phyloP scores from a whole-genome alignment of 2,329 filamentous ascomycete species.

The Hymenoscyphus albidus region DNA sequence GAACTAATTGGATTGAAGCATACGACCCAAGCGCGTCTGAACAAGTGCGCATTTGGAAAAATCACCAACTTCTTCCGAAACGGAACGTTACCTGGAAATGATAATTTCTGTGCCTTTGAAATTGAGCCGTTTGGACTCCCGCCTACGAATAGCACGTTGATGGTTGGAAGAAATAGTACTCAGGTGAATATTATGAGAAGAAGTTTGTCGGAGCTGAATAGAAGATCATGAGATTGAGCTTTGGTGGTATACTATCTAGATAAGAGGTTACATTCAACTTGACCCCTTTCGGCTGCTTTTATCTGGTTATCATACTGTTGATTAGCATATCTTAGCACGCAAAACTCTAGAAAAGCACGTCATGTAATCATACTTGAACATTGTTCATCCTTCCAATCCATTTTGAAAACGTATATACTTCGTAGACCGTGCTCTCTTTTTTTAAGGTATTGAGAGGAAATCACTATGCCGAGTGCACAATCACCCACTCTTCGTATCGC shows the following conservation, averaged over 20 bases:
- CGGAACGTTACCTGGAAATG: neutral
- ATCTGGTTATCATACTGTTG: neutral
- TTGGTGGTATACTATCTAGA: neutral
- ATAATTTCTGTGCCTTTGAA: neutral
- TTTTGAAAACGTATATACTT: neutral
- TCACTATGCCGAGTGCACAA: constrained; percentile 8
- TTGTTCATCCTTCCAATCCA: neutral
- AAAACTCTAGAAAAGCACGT: neutral
- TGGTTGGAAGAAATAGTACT: neutral
- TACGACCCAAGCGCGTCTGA: neutral
- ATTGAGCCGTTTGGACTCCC: neutral
- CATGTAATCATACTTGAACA: neutral
- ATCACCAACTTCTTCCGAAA: neutral
- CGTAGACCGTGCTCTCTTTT: neutral
- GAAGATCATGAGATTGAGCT: neutral
- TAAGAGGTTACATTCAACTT: neutral
- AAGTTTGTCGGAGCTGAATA: neutral
- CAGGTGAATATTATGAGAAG: neutral
- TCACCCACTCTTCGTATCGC: constrained; percentile 28
- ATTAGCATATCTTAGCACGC: neutral
- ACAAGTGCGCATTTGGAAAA: neutral
- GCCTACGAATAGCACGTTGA: neutral
- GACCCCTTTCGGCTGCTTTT: no score
- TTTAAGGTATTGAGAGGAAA: neutral
- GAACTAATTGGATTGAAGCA: neutral